A percentile compares a stretch with the other conserved stretches of the same genome.
Evolutionary conservation across 2,329 filamentous ascomycete genomes (phyloP).

Genomic region (Phyllosticta capitalensis): DNA sequence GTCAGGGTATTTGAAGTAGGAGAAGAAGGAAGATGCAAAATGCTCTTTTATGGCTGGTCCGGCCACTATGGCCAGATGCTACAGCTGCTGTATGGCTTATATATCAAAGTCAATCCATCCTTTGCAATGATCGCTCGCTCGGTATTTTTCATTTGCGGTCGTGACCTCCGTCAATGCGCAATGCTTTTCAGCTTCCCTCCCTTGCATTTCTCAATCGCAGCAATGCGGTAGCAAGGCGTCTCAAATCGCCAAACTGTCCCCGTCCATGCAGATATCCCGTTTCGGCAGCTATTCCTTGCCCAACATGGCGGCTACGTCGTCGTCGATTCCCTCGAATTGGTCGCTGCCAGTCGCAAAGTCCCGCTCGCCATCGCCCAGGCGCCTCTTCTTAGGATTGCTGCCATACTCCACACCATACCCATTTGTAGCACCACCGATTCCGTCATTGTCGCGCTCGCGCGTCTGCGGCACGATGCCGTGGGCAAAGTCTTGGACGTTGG

Average conservation of each 20-base stretch:
- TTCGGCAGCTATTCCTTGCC: conserved; percentile 23
- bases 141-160: too few species aligned
- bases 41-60: too few species aligned
- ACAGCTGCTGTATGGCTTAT: too few species aligned
- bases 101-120: too few species aligned
- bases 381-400: conserved; percentile 26
- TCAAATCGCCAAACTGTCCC: too few species aligned
- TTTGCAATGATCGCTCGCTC: too few species aligned
- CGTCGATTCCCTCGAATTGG: conserved; percentile 49
- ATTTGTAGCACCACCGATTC: background rate
- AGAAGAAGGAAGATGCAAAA: too few species aligned
- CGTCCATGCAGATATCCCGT: too few species aligned
- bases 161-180: too few species aligned
- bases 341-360: conserved; percentile 37
- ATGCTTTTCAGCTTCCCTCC: background rate
- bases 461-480: conserved; percentile 7
- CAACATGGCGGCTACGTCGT: conserved; percentile 51
- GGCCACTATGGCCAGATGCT: too few species aligned
- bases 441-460: conserved; percentile 1
- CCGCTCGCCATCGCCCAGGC: conserved; percentile 23
- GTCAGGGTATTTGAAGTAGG: too few species aligned
- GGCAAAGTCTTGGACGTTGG: conserved; percentile 22
- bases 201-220: background rate
- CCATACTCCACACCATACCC: conserved; percentile 12
- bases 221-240: too few species aligned